Conservation (phyloP, 148 eudicot genomes). For the Euryodendron excelsum region DNA sequence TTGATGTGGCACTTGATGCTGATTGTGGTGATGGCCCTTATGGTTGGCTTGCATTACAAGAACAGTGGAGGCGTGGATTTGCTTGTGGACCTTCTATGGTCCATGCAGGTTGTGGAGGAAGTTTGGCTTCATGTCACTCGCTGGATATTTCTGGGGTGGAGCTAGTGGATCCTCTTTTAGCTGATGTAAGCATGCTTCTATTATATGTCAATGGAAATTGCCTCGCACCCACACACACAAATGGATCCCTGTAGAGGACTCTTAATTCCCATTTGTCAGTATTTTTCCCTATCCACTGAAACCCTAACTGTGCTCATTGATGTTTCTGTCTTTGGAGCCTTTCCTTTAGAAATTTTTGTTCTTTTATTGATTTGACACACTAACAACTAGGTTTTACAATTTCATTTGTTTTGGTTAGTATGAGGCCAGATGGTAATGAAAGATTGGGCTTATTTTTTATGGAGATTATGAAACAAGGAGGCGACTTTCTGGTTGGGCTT, state of each 20-base stretch:
- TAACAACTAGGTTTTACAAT: not conserved
- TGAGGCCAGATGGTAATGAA: not conserved
- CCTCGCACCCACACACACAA: not conserved
- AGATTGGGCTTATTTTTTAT: not conserved
- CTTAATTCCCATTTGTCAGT: not conserved
- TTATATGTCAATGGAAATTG: not conserved
- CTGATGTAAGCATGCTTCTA: conserved; percentile 59
- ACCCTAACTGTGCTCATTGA: not conserved
- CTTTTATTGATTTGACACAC: not conserved
- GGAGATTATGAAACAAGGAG: not conserved
- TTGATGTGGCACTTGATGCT: conserved; percentile 91
- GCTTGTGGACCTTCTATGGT: conserved; percentile 91
- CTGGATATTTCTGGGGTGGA: conserved; percentile 91
- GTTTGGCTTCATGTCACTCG: conserved; percentile 88
- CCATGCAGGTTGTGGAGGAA: conserved; percentile 98
- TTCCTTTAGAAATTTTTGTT: not conserved
- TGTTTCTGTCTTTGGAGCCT: not conserved
- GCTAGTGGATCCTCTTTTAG: conserved; percentile 81
- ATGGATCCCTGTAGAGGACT: not conserved
- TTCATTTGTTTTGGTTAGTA: not conserved
- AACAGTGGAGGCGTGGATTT: conserved; percentile 89
- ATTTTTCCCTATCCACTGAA: not conserved
- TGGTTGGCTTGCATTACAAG: conserved; percentile 94
- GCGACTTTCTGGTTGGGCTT: too few relatives aligned
- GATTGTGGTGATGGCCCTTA: conserved; percentile 90